Evolutionary conservation across 2,329 filamentous ascomycete species (phyloP), one percentile per base, ranked within the genome.

Genomic region (Tolypocladium capitatum): DNA sequence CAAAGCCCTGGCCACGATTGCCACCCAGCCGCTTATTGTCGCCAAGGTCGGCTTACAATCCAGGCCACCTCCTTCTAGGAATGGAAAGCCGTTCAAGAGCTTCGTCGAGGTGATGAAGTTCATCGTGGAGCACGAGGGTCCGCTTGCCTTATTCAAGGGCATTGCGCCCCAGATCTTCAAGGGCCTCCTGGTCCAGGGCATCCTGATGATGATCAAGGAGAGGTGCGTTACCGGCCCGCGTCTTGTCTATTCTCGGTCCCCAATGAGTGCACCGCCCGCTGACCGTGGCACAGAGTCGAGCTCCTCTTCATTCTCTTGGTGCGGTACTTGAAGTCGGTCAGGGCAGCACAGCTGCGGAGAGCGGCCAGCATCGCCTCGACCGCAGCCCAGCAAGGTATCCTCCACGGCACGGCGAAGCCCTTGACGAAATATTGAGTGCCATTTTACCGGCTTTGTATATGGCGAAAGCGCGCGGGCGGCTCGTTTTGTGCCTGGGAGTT

Each of bases 181-280:
- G 68, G 92, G 92, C 1, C 69, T 98, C 46, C 64, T 98, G 44
- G 92, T 98, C 2, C 92, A 98, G 62, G 92, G 92, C 45, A 80
- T 98, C 48, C 73, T 98, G 35, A 98, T 98, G 92, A 98, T 96
- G 89, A 92, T 89, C 43, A 98, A 98, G 70, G 92, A 98, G 69
- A 79, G 89, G 86, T 89, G 74, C 55, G 73, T 59, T 8, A 4
- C 44, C 1, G 32, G 24, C 24, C 24, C 24, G 38, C 9, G 24
- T 24, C 38, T 4, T 11, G 14, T 38, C n/a, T 18, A 24, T 41
- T 27, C 21, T n/a, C 36, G 13, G 10, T 30, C 24, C 24, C 16
- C 38, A 9, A 42, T 28, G 16, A n/a, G 38, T 2, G 13, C 6
- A 42, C 21, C 24, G 21, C 4, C 16, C 20, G n/a, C 42, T 8